Base-by-base conservation (phyloP, 129 eudicot species). In the Solidago caesia region DNA sequence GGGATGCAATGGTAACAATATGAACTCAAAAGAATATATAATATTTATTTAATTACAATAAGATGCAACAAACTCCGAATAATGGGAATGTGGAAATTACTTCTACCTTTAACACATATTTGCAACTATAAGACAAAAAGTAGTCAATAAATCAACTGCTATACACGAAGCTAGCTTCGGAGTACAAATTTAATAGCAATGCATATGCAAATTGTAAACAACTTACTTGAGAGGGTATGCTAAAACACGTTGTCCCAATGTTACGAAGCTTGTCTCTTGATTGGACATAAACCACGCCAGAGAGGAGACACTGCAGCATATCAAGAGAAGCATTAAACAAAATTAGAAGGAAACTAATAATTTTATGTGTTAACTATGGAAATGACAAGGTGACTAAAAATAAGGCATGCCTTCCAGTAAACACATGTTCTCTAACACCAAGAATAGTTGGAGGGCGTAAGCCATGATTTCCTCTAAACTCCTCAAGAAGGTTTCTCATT, bases 241-340 rank as follows among this genome's bases (percentile, higher is more conserved):
- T 67, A 95, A 70, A 72, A 95, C 99, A 52, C 99, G 97, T 72
- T 95, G 99, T 58, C 97, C 99, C 87, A 95, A 76, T 43, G 99
- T 95, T 62, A 95, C 99, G 70, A 95, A 95, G 77, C 97, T 91
- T 15, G 99, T 91, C 89, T 95, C 99, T 81, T 95, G 99, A 77
- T 95, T 95, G 73, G 99, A 95, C 99, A 95, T 95, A 75, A 95
- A 95, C 97, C 96, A 91, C 25, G 99, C 99, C 86, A 95, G 78
- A 43, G 99, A 95, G 73, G 99, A 95, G 66, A 95, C 99, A 95
- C 99, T 95, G 92, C 79, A 87, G 16, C 58, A 74, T 41, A 60
- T 66, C 56, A 64, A 44, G 46, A 79, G 53, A 69, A 52, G 25
- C 77, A 73, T 21, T 46, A 49, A 44, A 21, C 51, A 55, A 63